Evolutionary conservation across 805 yeast species (phyloP), one percentile per base, ranked within the genome.

Genomic region (Lipomyces yamadae): DNA sequence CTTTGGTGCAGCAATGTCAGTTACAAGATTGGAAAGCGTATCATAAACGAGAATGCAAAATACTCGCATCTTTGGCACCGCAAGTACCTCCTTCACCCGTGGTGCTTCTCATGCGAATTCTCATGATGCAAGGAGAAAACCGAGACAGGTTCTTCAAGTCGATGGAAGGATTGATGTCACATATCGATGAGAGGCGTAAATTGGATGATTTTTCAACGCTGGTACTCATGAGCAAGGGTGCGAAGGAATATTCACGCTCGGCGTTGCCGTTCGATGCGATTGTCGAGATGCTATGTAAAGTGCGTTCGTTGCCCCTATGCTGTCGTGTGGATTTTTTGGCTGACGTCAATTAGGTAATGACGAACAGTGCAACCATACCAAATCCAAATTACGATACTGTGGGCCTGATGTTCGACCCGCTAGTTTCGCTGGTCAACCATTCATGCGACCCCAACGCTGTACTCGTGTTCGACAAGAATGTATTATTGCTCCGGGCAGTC

Each of bases 361-460:
- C 58, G 24, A 65, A 65, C 48, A 53, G 60, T 10, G 63, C 58
- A 2, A 30, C 66, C 8, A 48, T 65, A 11, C 56, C 57, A 15
- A 53, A 6, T 32, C 58, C 63, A 2, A n/a, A 32, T 8, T 65
- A 62, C 30, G 69, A 65, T 33, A 30, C 58, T 1, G 61, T 60
- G 29, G 70, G 70, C 2, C 15, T 53, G 11, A 64, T 60, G 63
- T 56, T 70, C 42, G 73, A 72, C 53, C 57, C 63, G 3, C 11
- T 60, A 8, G 45, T 72, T 39, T 37, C 68, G 3, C 60, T 63
- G 39, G 32, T 70, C 65, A 70, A 70, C 54, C 72, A 70, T 37
- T 70, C 72, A 18, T 70, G 72, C 59, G 60, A 62, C 24, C 72
- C 72, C 33, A 70, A 70, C 35, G 61, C 61, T 32, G 53, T 35